phyloP scores from a whole-genome alignment of 164 flowering plant genomes.

The Stephania japonica region DNA sequence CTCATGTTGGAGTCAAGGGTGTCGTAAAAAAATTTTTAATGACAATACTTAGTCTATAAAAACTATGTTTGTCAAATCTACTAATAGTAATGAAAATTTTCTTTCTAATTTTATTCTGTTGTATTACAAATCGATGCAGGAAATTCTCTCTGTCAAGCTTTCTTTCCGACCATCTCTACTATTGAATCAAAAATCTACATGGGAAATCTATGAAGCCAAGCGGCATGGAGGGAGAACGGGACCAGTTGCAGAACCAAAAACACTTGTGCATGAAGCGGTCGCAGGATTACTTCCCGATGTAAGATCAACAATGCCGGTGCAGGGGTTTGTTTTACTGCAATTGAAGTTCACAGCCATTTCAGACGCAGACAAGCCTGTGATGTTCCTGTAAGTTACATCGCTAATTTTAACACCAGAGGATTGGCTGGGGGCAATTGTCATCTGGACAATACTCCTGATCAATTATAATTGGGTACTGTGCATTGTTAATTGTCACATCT shows the following conservation, averaged over 20 bases:
- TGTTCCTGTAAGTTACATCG: conserved; percentile 1
- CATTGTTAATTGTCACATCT: conserved; percentile 8
- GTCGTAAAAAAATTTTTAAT: too few relatives aligned
- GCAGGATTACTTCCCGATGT: conserved; percentile 1
- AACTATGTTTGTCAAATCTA: too few relatives aligned
- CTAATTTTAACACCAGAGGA: neutral
- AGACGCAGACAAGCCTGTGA: conserved; percentile 4
- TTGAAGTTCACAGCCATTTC: conserved; percentile 9
- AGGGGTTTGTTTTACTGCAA: conserved; percentile 6
- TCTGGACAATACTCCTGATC: conserved; percentile 14
- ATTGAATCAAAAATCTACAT: neutral
- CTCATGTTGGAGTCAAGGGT: too few relatives aligned
- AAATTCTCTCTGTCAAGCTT: neutral
- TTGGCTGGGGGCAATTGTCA: neutral
- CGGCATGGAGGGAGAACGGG: neutral
- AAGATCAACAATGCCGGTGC: conserved; percentile 6
- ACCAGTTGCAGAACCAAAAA: neutral
- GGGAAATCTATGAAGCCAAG: neutral
- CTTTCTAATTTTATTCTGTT: too few relatives aligned
- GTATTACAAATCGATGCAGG: neutral
- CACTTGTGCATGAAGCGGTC: conserved; percentile 3
- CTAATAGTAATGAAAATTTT: too few relatives aligned
- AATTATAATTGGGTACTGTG: conserved; percentile 8
- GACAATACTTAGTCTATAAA: too few relatives aligned
- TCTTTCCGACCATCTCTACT: too few relatives aligned